These are phyloP conservation scores for Cladobotryum protrusum DNA, from an alignment of 2,329 filamentous ascomycete species.

Conservation along the genomic window DNA sequence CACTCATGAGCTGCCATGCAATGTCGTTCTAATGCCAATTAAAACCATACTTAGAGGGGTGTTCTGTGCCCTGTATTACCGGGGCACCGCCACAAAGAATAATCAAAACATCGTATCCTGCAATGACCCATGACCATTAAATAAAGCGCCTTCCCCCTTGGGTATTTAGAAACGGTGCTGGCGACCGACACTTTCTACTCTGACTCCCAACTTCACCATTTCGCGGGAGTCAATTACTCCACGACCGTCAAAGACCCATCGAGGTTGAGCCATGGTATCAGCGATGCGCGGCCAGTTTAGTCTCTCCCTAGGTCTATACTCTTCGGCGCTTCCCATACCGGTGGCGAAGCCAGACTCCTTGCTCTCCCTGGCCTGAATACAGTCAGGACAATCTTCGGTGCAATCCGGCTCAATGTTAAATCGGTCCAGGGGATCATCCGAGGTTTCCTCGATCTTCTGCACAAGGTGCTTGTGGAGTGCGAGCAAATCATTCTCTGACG, in stretches of 20 bases:
- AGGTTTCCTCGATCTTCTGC: slow-evolving; percentile 22
- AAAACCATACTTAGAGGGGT: slow-evolving; percentile 20
- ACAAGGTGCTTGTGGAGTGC: slow-evolving; percentile 42
- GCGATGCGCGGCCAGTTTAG: slow-evolving; percentile 48
- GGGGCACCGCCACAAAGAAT: slow-evolving; percentile 8
- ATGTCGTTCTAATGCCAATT: slow-evolving; percentile 24
- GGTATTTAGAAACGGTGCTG: slow-evolving; percentile 35
- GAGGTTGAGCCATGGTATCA: slow-evolving; percentile 44
- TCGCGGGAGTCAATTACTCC: slow-evolving; percentile 44
- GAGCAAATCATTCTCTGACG: slow-evolving; percentile 41
- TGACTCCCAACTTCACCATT: slow-evolving; percentile 45
- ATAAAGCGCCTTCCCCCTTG: background rate
- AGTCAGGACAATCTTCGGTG: slow-evolving; percentile 43
- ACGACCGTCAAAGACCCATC: slow-evolving; percentile 53
- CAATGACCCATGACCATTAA: background rate
- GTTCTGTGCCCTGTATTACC: slow-evolving; percentile 9
- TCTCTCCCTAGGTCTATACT: slow-evolving; percentile 41
- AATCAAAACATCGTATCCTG: slow-evolving; percentile 11
- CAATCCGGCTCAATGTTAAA: slow-evolving; percentile 42
- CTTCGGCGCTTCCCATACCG: slow-evolving; percentile 37
- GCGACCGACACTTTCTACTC: slow-evolving; percentile 47
- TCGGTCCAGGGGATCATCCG: slow-evolving; percentile 39
- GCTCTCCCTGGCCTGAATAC: slow-evolving; percentile 35
- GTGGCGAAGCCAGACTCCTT: slow-evolving; percentile 33
- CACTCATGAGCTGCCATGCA: slow-evolving; percentile 20